These are phyloP conservation scores for Saprolegnia parasitica DNA, from an alignment of 352 stramenopile genomes.

Conservation along the genomic window DNA sequence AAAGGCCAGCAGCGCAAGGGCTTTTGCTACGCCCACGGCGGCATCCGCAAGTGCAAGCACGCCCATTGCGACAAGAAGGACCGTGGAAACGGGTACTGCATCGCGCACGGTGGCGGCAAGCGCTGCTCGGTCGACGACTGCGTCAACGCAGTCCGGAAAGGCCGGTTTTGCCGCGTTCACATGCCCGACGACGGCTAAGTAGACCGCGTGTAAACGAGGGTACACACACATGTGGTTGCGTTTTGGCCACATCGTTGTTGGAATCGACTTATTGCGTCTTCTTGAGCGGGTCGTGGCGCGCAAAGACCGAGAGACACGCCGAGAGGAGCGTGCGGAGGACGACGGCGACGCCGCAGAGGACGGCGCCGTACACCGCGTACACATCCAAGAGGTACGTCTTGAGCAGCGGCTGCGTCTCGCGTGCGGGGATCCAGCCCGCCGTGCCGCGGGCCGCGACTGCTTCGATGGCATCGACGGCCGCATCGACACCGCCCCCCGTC, in stretches of 20 bases:
- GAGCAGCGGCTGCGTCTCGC: slow-evolving; percentile 65
- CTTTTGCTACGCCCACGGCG: slow-evolving; percentile 77
- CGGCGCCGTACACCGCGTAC: slow-evolving; percentile 76
- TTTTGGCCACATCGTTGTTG: not conserved
- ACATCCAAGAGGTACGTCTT: slow-evolving; percentile 84
- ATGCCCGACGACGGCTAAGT: slow-evolving; percentile 10
- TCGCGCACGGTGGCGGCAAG: slow-evolving; percentile 61
- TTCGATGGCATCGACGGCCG: slow-evolving; percentile 52
- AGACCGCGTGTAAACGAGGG: not conserved
- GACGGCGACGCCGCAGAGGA: slow-evolving; percentile 78
- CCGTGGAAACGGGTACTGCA: slow-evolving; percentile 71
- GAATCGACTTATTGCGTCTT: not conserved
- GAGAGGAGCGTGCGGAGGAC: slow-evolving; percentile 75
- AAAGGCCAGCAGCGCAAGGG: slow-evolving; percentile 78
- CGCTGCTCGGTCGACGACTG: slow-evolving; percentile 41
- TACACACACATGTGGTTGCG: too few relatives aligned
- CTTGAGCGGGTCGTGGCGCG: slow-evolving; percentile 29
- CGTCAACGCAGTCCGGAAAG: slow-evolving; percentile 48
- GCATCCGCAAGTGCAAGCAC: slow-evolving; percentile 75
- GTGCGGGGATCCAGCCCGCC: slow-evolving; percentile 44
- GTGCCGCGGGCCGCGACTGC: slow-evolving; percentile 52
- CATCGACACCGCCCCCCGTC: slow-evolving; percentile 47
- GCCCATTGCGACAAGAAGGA: slow-evolving; percentile 81
- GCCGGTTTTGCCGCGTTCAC: slow-evolving; percentile 55
- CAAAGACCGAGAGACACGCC: slow-evolving; percentile 59